Evolutionary conservation across 768 basidiomycete species (phyloP), one percentile per base, ranked within the genome.

Genomic region (Pholiota molesta): DNA sequence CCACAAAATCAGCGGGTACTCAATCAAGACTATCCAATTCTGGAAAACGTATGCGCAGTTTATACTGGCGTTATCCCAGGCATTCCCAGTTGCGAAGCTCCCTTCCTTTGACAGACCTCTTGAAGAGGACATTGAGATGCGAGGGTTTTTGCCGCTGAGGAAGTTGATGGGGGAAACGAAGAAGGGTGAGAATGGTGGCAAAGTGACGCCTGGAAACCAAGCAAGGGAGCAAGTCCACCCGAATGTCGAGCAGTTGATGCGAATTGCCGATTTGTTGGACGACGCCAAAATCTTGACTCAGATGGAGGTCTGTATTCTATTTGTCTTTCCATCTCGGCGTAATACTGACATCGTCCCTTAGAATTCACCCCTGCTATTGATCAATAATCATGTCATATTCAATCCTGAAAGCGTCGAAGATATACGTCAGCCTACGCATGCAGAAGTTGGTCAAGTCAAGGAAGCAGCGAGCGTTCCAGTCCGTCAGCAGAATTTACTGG

Each of bases 241-340:
- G 8, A 99, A 99, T 67, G 95, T 92, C 61, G 95, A 97, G 78
- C 92, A 96, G 67, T 76, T 99, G 45, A 96, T 98, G 94, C 83
- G 97, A 65, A 91, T 99, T 61, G 82, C 86, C 51, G 97, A 97
- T 75, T 77, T 97, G 44, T 78, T 95, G 52, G 75, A 81, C 14
- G 94, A 97, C 69, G 90, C 89, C 0, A 81, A 77, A 64, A 73
- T 77, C 5, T 72, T 97, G 23, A 82, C 83, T 26, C 79, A 81
- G 59, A 75, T 83, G 59, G 82, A 87, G 79, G 92, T 91, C 63
- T 60, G 79, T 74, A 40, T 26, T 61, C 5, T 14, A 7, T 49
- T 28, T 52, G 59, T 29, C 29, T 3, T 29, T 21, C 42, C 9
- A 55, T 51, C 19, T 63, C n/a, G 6, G 31, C n/a, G 9, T 47